phyloP scores from a whole-genome alignment of 2,329 filamentous ascomycete species.

The Trichoderma atroviride region DNA sequence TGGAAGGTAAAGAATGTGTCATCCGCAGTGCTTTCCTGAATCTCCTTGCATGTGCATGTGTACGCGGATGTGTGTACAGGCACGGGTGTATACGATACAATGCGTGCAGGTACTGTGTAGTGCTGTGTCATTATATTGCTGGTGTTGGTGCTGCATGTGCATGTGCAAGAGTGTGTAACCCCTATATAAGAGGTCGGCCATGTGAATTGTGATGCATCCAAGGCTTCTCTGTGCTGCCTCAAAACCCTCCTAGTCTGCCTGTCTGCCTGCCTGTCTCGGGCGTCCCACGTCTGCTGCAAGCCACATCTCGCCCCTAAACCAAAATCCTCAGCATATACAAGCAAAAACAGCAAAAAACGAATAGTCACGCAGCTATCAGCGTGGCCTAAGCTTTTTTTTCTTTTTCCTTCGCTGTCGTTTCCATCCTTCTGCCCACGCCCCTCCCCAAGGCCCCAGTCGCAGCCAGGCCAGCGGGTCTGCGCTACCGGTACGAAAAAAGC shows the following conservation, averaged over 20 bases:
- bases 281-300: background rate
- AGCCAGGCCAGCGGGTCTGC: background rate
- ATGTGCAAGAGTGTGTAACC: background rate
- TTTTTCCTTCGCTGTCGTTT: background rate
- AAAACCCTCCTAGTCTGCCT: background rate
- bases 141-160: background rate
- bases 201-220: background rate
- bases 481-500: background rate
- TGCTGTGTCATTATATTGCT: background rate
- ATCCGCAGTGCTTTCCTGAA: background rate
- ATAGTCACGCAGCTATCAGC: background rate
- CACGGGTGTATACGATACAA: background rate
- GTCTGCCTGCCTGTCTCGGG: no score
- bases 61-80: background rate
- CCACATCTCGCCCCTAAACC: conserved; percentile 6
- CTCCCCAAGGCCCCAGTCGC: background rate
- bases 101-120: background rate
- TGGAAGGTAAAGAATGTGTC: background rate
- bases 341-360: background rate
- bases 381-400: conserved; percentile 13
- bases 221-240: background rate
- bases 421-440: background rate
- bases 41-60: background rate
- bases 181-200: background rate
- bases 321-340: background rate